A percentile compares a stretch with the other conserved stretches of the same genome.
phyloP scores from a whole-genome alignment of 768 basidiomycete genomes.

The Boletus sensibilis region DNA sequence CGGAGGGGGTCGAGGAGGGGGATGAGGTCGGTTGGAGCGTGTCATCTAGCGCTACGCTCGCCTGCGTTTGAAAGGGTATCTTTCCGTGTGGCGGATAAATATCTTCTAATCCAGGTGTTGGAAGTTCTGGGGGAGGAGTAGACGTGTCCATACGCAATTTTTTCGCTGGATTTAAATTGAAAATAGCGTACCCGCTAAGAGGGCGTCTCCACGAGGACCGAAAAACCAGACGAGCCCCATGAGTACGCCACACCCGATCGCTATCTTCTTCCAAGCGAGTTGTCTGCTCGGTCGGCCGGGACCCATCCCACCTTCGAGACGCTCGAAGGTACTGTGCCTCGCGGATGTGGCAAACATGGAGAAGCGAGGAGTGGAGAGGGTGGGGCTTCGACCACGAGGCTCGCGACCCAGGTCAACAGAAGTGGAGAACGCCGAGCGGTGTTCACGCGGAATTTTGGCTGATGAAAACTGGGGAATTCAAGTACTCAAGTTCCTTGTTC shows the following conservation, averaged over 20 bases:
- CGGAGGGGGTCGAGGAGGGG: constrained; percentile 1
- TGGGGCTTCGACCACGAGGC: constrained; percentile 24
- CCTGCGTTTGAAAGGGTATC: constrained; percentile 12
- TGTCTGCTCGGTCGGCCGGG: constrained; percentile 38
- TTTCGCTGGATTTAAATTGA: not conserved
- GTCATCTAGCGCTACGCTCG: not conserved
- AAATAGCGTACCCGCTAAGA: constrained; percentile 21
- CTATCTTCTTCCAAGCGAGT: constrained; percentile 65
- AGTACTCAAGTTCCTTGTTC: not conserved
- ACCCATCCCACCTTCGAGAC: constrained; percentile 61
- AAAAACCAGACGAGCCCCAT: constrained; percentile 67
- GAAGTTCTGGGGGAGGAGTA: constrained; percentile 5
- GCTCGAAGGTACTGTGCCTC: constrained; percentile 51
- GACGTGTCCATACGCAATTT: not conserved
- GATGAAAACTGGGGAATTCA: not conserved
- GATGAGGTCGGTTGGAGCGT: not conserved
- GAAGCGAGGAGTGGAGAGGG: constrained; percentile 1
- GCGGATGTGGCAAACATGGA: constrained; percentile 34
- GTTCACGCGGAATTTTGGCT: constrained; percentile 24
- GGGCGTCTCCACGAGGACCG: constrained; percentile 41
- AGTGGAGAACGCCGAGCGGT: constrained; percentile 28
- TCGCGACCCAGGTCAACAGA: constrained; percentile 28
- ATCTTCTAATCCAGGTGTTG: constrained; percentile 22
- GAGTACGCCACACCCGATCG: constrained; percentile 53
- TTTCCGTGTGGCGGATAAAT: constrained; percentile 21